Percentiles rank a stretch among this genome's conserved stretches.
Conservation (phyloP, 2,329 filamentous ascomycete genomes). For the Hymenoscyphus fraxineus region DNA sequence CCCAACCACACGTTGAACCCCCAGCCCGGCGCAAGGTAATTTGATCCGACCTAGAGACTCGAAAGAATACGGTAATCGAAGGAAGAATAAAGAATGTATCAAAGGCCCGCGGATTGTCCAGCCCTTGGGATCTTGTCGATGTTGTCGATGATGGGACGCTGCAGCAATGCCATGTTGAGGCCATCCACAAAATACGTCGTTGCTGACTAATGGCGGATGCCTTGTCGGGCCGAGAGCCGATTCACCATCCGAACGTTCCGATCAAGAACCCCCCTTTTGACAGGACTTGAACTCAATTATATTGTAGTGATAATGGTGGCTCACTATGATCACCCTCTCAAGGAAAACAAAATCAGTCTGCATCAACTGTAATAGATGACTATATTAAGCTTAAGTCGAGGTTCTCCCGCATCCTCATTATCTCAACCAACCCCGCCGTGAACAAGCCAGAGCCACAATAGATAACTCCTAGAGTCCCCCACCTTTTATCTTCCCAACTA, state of each 20-base stretch:
- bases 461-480: too few relatives aligned
- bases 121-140: constrained; percentile 4
- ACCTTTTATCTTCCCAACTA: too few relatives aligned
- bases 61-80: not conserved
- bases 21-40: constrained; percentile 1
- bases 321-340: not conserved
- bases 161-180: not conserved
- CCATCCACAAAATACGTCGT: not conserved
- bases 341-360: not conserved
- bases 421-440: too few relatives aligned
- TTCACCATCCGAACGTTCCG: not conserved
- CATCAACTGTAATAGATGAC: not conserved
- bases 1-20: not conserved
- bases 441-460: too few relatives aligned
- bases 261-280: not conserved
- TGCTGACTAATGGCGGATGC: not conserved
- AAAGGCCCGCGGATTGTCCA: constrained; percentile 1
- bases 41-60: not conserved
- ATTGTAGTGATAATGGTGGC: not conserved
- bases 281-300: not conserved
- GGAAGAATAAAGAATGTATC: constrained; percentile 11
- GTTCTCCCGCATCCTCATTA: not conserved
- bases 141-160: constrained; percentile 9
- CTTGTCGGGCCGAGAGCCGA: not conserved
- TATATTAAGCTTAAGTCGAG: not conserved